Evolutionary conservation across 352 stramenopile genomes (phyloP), one percentile per base, ranked within the genome.

Genomic region (Globisporangium paddicum): DNA sequence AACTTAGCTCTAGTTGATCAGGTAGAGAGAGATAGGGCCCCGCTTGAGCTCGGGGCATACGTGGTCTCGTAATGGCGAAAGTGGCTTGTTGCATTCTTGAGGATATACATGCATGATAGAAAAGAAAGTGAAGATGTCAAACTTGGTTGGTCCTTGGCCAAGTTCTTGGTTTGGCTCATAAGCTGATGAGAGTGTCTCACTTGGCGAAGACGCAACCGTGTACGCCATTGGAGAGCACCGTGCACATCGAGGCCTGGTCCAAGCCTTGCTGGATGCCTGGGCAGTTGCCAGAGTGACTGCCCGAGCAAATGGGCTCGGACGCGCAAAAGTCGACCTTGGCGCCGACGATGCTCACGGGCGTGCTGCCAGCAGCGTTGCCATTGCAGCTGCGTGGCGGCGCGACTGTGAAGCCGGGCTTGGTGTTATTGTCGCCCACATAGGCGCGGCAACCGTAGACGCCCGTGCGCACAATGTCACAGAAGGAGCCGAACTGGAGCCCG

Each of bases 311-410:
- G 14, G 50, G 50, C 32, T 57, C 32, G 5, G n/a, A 16, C 3
- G 50, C 34, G 14, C 8, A 57, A 34, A 57, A 57, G 13, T 44
- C 50, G 21, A 32, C 32, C 50, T 16, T 14, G 2, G 50, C 50
- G 16, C 34, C 34, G 50, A 57, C 50, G 32, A 57, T 47, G 34
- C 50, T 57, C 34, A 57, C 50, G 41, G 50, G 50, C 1, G 41
- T 59, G 41, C 23, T 50, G 18, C 53, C 53, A 5, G 32, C 50
- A 2, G 35, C 19, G 51, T 47, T 58, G 16, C 34, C 34, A 2
- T 32, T 23, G 11, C 35, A 58, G n/a, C 21, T 45, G 26, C 50
- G 28, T 44, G 54, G 54, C 19, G 54, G 9, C 0, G 26, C 14
- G 13, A 45, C 10, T 2, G 18, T 49, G 18, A 25, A 35, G 40